These are phyloP conservation scores for Crithidia thermophila DNA, from an alignment of 208 protist genomes.

Conservation along the genomic window DNA sequence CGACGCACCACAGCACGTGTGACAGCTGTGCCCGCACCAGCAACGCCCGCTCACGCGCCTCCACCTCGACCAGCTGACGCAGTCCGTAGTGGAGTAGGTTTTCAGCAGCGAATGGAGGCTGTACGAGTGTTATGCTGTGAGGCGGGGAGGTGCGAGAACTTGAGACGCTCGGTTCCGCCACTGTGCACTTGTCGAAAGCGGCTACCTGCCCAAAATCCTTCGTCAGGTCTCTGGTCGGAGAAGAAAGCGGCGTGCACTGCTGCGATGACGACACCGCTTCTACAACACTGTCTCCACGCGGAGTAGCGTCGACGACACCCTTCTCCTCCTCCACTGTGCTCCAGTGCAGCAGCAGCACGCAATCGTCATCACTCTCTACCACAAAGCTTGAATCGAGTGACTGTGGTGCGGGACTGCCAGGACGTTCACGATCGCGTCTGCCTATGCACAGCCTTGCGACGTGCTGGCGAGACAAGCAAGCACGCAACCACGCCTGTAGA, in stretches of 20 bases:
- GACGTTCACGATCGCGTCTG: not conserved
- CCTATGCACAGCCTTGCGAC: not conserved
- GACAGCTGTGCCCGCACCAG: slow-evolving; percentile 7
- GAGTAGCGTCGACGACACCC: too few relatives aligned
- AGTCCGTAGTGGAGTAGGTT: too few relatives aligned
- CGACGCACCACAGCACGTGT: slow-evolving; percentile 7
- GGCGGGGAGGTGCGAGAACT: too few relatives aligned
- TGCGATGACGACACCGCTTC: not conserved
- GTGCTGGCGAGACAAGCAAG: not conserved
- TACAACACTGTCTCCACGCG: not conserved
- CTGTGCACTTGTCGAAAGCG: too few relatives aligned
- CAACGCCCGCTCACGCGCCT: slow-evolving; percentile 9
- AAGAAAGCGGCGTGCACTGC: too few relatives aligned
- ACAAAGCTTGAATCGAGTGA: not conserved
- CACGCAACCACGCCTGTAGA: slow-evolving; percentile 7
- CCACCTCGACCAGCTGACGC: slow-evolving; percentile 14
- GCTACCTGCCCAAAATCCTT: too few relatives aligned
- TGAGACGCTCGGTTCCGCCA: too few relatives aligned
- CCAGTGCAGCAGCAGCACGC: slow-evolving; percentile 22
- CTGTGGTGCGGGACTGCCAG: not conserved
- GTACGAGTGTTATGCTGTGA: too few relatives aligned
- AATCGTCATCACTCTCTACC: slow-evolving; percentile 8
- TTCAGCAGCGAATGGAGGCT: too few relatives aligned
- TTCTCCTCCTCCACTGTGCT: slow-evolving; percentile 15
- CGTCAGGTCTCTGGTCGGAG: too few relatives aligned